A percentile compares a stretch with the other conserved stretches of the same genome.
Evolutionary conservation across 1,284 basidiomycete species (phyloP).

Genomic region (Sporisorium scitamineum): DNA sequence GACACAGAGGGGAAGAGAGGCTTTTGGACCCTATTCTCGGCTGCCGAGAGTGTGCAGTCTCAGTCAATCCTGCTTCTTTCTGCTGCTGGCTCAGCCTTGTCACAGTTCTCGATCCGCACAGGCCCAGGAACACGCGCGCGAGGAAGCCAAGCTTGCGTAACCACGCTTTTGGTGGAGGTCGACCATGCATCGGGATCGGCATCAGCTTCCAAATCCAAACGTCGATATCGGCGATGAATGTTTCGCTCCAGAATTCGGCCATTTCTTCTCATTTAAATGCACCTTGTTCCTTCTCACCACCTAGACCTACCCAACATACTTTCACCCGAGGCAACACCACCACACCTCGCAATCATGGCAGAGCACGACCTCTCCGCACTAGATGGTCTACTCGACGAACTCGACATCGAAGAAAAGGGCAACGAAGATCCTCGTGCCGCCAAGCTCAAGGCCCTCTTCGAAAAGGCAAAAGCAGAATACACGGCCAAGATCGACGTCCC

Average conservation of each 20-base stretch:
- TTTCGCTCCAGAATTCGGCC: conserved; percentile 1
- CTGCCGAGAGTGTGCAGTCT: not conserved
- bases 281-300: not conserved
- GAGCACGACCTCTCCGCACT: conserved; percentile 42
- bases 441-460: conserved; percentile 42
- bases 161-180: conserved; percentile 20
- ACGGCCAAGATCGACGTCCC: conserved; percentile 40
- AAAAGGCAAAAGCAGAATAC: conserved; percentile 34
- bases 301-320: not conserved
- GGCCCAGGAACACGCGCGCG: conserved; percentile 20
- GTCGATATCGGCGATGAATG: conserved; percentile 32
- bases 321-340: too few species aligned
- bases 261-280: not conserved
- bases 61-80: conserved; percentile 1
- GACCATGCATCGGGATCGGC: not conserved
- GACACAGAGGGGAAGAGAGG: conserved; percentile 4
- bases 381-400: conserved; percentile 32
- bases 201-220: too few species aligned
- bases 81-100: not conserved
- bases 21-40: conserved; percentile 23
- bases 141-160: not conserved
- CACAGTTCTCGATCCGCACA: conserved; percentile 14
- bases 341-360: conserved; percentile 4
- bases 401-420: conserved; percentile 37
- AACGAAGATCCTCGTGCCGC: conserved; percentile 33